Conservation (phyloP, 2,329 filamentous ascomycete species). For the Monilinia fructigena region DNA sequence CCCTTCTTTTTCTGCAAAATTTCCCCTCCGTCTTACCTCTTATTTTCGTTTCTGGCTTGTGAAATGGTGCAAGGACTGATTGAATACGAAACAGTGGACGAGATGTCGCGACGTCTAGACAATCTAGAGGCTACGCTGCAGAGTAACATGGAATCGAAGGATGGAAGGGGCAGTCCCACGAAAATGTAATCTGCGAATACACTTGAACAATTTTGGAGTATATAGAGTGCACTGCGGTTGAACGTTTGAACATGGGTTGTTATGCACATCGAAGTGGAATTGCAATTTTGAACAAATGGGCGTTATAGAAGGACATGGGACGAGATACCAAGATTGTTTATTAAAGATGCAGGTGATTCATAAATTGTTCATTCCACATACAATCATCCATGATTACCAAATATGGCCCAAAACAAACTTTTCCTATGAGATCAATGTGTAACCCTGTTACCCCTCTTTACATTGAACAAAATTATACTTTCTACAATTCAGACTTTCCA, state of each 20-base stretch:
- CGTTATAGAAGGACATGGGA: slow-evolving; percentile 18
- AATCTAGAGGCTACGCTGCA: slow-evolving; percentile 56
- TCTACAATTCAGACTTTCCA: slow-evolving; percentile 57
- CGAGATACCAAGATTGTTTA: slow-evolving; percentile 13
- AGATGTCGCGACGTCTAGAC: slow-evolving; percentile 85
- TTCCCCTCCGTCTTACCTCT: background rate
- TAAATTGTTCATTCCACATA: slow-evolving; percentile 1
- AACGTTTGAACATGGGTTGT: background rate
- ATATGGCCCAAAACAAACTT: slow-evolving; percentile 1
- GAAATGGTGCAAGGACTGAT: background rate
- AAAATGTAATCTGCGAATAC: slow-evolving; percentile 27
- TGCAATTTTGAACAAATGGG: slow-evolving; percentile 5
- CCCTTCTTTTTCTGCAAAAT: background rate
- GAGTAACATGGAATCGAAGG: slow-evolving; percentile 29
- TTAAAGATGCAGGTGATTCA: slow-evolving; percentile 8
- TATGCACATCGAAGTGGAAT: slow-evolving; percentile 8
- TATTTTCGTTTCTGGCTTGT: background rate
- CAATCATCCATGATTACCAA: background rate
- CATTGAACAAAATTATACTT: slow-evolving; percentile 4
- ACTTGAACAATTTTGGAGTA: background rate
- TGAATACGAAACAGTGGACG: slow-evolving; percentile 66
- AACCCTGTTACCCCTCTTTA: background rate
- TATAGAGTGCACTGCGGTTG: slow-evolving; percentile 2
- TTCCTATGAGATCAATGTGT: background rate
- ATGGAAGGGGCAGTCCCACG: slow-evolving; percentile 35